A percentile compares a stretch with the other conserved stretches of the same genome.
Conservation (phyloP, 2,329 filamentous ascomycete genomes). For the Daldinia sp. region DNA sequence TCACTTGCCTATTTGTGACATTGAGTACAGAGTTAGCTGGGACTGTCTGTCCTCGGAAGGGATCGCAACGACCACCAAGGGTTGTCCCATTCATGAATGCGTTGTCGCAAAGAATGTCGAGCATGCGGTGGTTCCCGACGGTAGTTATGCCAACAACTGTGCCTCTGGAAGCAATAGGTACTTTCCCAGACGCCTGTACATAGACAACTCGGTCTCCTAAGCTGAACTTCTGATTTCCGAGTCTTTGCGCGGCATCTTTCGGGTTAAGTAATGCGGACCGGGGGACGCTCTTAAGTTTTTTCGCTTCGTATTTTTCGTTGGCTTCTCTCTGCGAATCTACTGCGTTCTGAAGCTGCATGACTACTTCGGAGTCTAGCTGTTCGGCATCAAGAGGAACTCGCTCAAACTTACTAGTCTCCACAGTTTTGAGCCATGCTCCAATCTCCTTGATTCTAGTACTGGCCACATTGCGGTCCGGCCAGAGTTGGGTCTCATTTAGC, state of each 20-base stretch:
- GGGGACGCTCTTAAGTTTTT: constrained; percentile 81
- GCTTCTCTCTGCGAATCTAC: constrained; percentile 70
- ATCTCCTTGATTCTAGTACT: constrained; percentile 91
- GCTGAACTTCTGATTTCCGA: constrained; percentile 82
- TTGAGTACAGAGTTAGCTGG: constrained; percentile 89
- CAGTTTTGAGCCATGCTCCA: constrained; percentile 87
- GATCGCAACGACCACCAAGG: constrained; percentile 85
- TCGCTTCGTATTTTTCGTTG: constrained; percentile 64
- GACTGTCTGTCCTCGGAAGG: constrained; percentile 94
- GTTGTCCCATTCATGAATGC: constrained; percentile 98
- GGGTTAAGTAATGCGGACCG: constrained; percentile 90
- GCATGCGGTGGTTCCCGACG: constrained; percentile 79
- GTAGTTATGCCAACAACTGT: constrained; percentile 95
- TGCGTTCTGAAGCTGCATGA: constrained; percentile 79
- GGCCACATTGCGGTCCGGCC: constrained; percentile 74
- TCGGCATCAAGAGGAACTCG: constrained; percentile 95
- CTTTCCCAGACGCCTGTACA: constrained; percentile 89
- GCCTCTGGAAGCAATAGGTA: constrained; percentile 89
- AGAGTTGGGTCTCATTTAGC: constrained; percentile 86
- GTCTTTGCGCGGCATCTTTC: constrained; percentile 91
- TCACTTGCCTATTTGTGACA: constrained; percentile 80
- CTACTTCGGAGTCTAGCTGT: constrained; percentile 91
- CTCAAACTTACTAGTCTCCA: constrained; percentile 92
- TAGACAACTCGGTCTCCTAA: constrained; percentile 94
- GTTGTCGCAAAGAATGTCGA: constrained; percentile 93